Evolutionary conservation across 805 yeast species (phyloP).

Genomic region (Starmera caribaea): DNA sequence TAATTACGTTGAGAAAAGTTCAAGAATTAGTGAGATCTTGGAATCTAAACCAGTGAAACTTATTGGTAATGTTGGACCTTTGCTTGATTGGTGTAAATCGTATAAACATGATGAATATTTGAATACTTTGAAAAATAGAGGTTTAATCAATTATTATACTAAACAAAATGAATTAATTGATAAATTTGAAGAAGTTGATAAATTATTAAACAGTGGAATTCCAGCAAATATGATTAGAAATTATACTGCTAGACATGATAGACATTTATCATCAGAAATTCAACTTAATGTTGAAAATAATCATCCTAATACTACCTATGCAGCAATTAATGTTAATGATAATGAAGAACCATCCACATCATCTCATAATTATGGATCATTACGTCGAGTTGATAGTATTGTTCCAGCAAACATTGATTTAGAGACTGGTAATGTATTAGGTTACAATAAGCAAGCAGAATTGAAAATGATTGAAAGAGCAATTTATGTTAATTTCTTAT

Average conservation of each 20-base stretch:
- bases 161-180: constrained; percentile 53
- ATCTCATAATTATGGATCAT: background rate
- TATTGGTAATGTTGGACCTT: constrained; percentile 31
- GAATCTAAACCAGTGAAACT: constrained; percentile 37
- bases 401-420: constrained; percentile 54
- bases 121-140: constrained; percentile 12
- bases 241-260: constrained; percentile 26
- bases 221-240: constrained; percentile 54
- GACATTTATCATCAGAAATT: constrained; percentile 5
- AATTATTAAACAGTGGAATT: constrained; percentile 60
- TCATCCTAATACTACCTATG: background rate
- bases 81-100: constrained; percentile 30
- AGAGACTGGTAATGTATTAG: constrained; percentile 48
- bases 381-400: constrained; percentile 22
- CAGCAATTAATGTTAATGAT: background rate
- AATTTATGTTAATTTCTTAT: constrained; percentile 50
- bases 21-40: constrained; percentile 13
- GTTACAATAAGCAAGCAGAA: constrained; percentile 34
- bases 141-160: constrained; percentile 36
- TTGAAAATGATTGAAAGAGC: constrained; percentile 42
- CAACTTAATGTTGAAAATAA: background rate
- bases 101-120: constrained; percentile 16
- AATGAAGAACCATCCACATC: background rate
- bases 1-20: constrained; percentile 10
- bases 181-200: constrained; percentile 50